Conservation (phyloP, 192 early-diverging fungal genomes). For the Coemansia sp. region DNA sequence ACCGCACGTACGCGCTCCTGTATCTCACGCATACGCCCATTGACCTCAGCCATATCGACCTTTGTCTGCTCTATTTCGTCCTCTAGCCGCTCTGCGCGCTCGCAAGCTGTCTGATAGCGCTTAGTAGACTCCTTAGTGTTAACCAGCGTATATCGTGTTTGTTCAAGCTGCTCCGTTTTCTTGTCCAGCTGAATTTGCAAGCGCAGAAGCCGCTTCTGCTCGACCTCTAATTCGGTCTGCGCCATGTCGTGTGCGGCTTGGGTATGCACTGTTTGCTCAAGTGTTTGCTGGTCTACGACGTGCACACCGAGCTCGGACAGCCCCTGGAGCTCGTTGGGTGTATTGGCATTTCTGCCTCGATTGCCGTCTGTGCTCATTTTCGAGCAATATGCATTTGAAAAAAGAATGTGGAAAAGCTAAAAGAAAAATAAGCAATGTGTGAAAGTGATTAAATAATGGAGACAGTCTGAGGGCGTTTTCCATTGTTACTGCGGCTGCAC, state of each 20-base stretch:
- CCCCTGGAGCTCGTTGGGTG: conserved; percentile 17
- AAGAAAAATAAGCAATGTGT: no score
- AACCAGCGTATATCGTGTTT: conserved; percentile 12
- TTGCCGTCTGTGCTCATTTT: no score
- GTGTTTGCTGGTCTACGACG: conserved; percentile 57
- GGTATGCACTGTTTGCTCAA: conserved; percentile 65
- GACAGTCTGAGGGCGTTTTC: no score
- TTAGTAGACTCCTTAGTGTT: neutral
- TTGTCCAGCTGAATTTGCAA: conserved; percentile 24
- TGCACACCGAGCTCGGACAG: conserved; percentile 41
- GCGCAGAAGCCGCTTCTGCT: conserved; percentile 65
- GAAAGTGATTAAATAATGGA: no score
- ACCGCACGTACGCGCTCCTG: neutral
- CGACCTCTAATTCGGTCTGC: conserved; percentile 59
- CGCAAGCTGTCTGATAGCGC: conserved; percentile 40
- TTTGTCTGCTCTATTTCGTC: conserved; percentile 15
- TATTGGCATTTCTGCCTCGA: neutral
- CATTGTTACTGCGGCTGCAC: no score
- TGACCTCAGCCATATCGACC: conserved; percentile 32
- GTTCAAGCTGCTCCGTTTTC: conserved; percentile 13
- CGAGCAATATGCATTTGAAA: no score
- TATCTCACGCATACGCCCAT: conserved; percentile 23
- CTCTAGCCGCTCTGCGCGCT: conserved; percentile 12
- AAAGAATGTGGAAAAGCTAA: no score
- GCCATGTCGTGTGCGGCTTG: conserved; percentile 61